A percentile compares a stretch with the other conserved stretches of the same genome.
Evolutionary conservation across 495 filamentous ascomycete genomes (phyloP).

Genomic region (Aspergillus hancockii): DNA sequence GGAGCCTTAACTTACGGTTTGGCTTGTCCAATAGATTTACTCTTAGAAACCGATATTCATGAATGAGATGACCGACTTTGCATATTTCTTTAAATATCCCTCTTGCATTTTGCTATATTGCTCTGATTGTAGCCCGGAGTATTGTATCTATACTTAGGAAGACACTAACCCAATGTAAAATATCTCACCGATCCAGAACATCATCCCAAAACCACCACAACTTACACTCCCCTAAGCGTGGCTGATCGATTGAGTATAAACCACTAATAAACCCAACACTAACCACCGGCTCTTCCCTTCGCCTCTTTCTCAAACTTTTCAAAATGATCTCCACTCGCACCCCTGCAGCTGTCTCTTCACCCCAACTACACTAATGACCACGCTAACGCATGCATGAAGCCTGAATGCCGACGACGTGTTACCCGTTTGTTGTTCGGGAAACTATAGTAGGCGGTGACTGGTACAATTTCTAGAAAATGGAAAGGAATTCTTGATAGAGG

Average conservation of each 20-base stretch:
- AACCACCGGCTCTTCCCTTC: not conserved
- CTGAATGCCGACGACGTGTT: not conserved
- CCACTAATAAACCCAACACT: not conserved
- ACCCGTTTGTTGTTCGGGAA: not conserved
- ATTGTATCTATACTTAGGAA: too few species aligned
- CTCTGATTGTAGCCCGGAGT: not conserved
- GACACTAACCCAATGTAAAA: too few species aligned
- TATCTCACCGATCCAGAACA: too few species aligned
- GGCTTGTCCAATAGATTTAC: conserved; percentile 5
- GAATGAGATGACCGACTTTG: conserved; percentile 3
- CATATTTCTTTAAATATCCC: not conserved
- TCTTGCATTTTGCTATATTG: not conserved
- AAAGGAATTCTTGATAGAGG: too few species aligned
- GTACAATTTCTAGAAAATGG: too few species aligned
- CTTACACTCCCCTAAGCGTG: too few species aligned
- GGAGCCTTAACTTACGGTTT: conserved; percentile 2
- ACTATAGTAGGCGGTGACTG: not conserved
- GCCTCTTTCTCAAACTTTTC: not conserved
- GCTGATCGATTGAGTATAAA: too few species aligned
- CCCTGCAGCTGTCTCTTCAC: not conserved
- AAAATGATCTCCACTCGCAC: not conserved
- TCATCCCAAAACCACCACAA: too few species aligned
- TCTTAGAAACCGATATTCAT: conserved; percentile 3
- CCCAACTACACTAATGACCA: not conserved
- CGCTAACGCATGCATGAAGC: not conserved